Conservation (phyloP, 495 filamentous ascomycete genomes). For the Penicillium antarcticum region DNA sequence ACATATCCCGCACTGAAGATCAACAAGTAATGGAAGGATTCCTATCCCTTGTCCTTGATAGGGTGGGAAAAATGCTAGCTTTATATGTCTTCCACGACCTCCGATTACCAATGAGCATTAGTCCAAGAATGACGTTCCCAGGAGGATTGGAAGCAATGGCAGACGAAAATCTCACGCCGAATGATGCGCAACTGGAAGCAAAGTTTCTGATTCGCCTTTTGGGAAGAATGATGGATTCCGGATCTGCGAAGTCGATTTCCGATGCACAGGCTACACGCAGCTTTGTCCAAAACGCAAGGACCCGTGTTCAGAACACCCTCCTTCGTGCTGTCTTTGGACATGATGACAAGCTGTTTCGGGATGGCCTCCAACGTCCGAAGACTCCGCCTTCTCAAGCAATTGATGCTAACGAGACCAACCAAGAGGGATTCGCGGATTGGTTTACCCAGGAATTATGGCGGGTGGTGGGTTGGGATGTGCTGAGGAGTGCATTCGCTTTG, state of each 20-base stretch:
- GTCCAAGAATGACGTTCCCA: conserved; percentile 24
- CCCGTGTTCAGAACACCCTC: conserved; percentile 38
- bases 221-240: conserved; percentile 24
- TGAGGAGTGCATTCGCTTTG: conserved; percentile 12
- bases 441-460: conserved; percentile 47
- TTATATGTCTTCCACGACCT: conserved; percentile 35
- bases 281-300: conserved; percentile 24
- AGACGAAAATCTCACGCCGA: conserved; percentile 16
- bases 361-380: conserved; percentile 18
- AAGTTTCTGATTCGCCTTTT: conserved; percentile 38
- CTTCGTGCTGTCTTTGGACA: conserved; percentile 38
- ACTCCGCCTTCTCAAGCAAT: conserved; percentile 19
- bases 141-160: conserved; percentile 23
- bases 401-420: not conserved
- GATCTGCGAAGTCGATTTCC: not conserved
- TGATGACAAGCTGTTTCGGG: conserved; percentile 25
- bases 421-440: conserved; percentile 37
- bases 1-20: conserved; percentile 19
- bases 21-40: conserved; percentile 37
- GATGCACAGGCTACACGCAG: not conserved
- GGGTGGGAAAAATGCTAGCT: conserved; percentile 38
- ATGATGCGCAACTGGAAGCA: conserved; percentile 27
- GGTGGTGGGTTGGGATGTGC: conserved; percentile 48
- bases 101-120: conserved; percentile 20
- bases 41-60: conserved; percentile 31